phyloP scores from a whole-genome alignment of 2,329 filamentous ascomycete genomes.

The Pestalotiopsis sp. region DNA sequence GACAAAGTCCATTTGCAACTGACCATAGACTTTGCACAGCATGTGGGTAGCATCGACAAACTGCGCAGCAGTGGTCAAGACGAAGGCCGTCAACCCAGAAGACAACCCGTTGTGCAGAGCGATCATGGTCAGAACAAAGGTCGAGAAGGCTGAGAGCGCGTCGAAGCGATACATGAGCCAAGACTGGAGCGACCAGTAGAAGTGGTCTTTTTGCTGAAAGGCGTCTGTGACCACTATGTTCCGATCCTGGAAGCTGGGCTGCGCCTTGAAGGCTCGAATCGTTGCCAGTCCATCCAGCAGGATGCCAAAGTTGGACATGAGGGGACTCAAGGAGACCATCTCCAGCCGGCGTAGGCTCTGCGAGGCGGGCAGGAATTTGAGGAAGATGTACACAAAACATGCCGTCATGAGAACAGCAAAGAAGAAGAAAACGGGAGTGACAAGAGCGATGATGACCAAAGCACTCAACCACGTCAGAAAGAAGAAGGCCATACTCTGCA shows the following conservation, averaged over 20 bases:
- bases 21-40: slow-evolving; percentile 79
- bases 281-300: slow-evolving; percentile 84
- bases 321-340: slow-evolving; percentile 84
- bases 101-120: slow-evolving; percentile 76
- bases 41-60: slow-evolving; percentile 72
- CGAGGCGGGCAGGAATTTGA: slow-evolving; percentile 77
- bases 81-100: slow-evolving; percentile 80
- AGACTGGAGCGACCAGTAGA: slow-evolving; percentile 86
- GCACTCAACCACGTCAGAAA: slow-evolving; percentile 72
- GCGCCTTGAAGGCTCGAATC: slow-evolving; percentile 79
- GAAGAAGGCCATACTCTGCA: slow-evolving; percentile 72
- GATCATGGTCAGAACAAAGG: slow-evolving; percentile 71
- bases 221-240: slow-evolving; percentile 82
- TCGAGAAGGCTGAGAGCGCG: slow-evolving; percentile 69
- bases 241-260: slow-evolving; percentile 76
- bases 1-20: slow-evolving; percentile 89
- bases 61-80: slow-evolving; percentile 70
- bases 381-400: slow-evolving; percentile 73
- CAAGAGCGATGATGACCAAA: slow-evolving; percentile 75
- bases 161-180: slow-evolving; percentile 86
- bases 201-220: slow-evolving; percentile 95
- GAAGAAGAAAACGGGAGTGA: slow-evolving; percentile 75
- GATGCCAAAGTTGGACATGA: slow-evolving; percentile 92
- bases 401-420: slow-evolving; percentile 70
- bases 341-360: slow-evolving; percentile 83